Percentiles rank a stretch among this genome's conserved stretches.
phyloP scores from a whole-genome alignment of 202 grass and related monocot species.

The Hordeum pubiflorum region DNA sequence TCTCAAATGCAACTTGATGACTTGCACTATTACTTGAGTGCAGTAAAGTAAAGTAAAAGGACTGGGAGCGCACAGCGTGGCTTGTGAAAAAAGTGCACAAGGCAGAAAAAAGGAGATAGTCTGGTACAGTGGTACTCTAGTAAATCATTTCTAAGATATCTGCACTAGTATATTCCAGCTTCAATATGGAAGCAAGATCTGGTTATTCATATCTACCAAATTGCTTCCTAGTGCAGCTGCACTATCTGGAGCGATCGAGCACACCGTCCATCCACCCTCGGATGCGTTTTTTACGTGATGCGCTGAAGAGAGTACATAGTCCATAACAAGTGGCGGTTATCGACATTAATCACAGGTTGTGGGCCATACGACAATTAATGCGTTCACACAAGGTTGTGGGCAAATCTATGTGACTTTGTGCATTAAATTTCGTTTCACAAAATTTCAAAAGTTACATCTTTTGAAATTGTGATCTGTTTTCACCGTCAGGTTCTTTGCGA shows the following conservation, averaged over 20 bases:
- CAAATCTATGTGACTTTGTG: neutral
- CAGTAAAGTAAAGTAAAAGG: neutral
- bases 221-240: no score
- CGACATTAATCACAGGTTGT: neutral
- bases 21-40: neutral
- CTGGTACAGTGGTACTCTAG: neutral
- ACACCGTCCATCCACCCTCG: neutral
- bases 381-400: neutral
- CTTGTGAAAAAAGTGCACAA: neutral
- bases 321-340: neutral
- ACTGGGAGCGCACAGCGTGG: neutral
- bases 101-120: neutral
- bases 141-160: neutral
- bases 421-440: neutral
- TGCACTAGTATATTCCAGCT: constrained; percentile 5
- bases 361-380: neutral
- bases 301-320: neutral
- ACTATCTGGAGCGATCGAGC: no score
- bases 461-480: neutral
- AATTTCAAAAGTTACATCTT: neutral
- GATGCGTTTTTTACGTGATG: neutral
- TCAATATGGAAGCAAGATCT: constrained; percentile 3
- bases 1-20: neutral
- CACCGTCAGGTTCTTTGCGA: no score
- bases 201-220: neutral